Evolutionary conservation across 164 flowering plant genomes (phyloP), one percentile per base, ranked within the genome.

Genomic region (Malania oleifera): DNA sequence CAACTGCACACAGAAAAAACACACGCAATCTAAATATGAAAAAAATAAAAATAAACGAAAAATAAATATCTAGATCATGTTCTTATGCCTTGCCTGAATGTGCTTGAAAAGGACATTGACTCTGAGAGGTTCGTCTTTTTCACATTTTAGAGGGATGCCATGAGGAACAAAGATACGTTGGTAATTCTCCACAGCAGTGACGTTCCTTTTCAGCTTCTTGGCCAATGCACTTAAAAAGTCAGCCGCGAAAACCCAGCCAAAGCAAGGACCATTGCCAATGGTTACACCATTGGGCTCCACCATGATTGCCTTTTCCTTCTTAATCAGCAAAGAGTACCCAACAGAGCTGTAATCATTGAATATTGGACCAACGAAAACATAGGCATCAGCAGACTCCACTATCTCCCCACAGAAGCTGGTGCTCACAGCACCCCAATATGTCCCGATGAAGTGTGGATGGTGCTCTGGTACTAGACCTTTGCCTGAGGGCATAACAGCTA

Each of bases 371-470:
- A 72, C 82, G 56, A 86, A 83, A 17, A 86, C 49, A 64, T 83
- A 83, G 23, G 87, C 92, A 76, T 86, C 92, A 23, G 92, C 82
- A n/a, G 89, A 82, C 65, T 86, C 92, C 23, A 86, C 89, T 9
- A 86, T 81, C 79, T 86, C 93, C 29, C 80, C 82, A 47, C 82
- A 77, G 49, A 73, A 86, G 63, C 59, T 57, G 29, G 80, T 72
- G 63, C 93, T 86, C 5, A 83, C 84, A 19, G 85, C 93, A 46
- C 93, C 89, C 93, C 93, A 86, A 20, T 86, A 86, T 10, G 93
- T 86, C 39, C 93, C 89, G 45, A 86, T 82, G 68, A 86, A 86
- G 54, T 83, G 71, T 0, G 78, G 78, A 62, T 80, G 88, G 43
- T 69, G 65, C 75, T 86, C 92, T 6, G 92, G 83, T 23, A 86